Percentiles rank a stretch among this genome's conserved stretches.
These are phyloP conservation scores for Litsea cubeba DNA, from an alignment of 164 flowering plant species.

Conservation along the genomic window DNA sequence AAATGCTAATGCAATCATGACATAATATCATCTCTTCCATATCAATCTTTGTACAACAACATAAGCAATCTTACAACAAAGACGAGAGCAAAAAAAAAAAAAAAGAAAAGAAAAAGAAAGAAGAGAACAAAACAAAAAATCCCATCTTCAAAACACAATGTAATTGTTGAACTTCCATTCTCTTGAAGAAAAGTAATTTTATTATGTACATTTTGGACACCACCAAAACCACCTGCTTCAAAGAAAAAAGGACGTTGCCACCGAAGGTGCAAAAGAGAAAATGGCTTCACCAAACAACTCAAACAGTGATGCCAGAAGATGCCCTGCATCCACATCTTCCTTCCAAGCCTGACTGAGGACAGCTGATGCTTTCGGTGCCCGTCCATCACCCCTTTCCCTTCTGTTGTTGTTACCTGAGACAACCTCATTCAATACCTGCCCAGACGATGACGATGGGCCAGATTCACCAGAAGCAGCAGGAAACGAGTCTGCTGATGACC, in stretches of 20 bases:
- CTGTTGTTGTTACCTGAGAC: conserved; percentile 27
- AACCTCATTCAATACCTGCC: conserved; percentile 27
- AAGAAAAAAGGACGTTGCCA: conserved; percentile 59
- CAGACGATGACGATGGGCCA: conserved; percentile 29
- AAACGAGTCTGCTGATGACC: conserved; percentile 37
- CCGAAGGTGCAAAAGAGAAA: conserved; percentile 51
- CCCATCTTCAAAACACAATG: no score
- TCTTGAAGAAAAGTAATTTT: no score
- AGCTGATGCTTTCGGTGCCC: conserved; percentile 27
- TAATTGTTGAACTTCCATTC: no score
- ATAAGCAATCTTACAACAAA: no score
- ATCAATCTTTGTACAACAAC: no score
- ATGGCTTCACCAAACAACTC: conserved; percentile 75
- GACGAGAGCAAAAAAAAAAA: no score
- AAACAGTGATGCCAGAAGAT: conserved; percentile 45
- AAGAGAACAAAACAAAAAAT: no score
- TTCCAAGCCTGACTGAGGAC: conserved; percentile 66
- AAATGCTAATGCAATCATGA: no score
- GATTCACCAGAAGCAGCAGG: conserved; percentile 32
- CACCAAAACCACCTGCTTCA: conserved; percentile 20
- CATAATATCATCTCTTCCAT: no score
- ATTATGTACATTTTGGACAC: background rate
- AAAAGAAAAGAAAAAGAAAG: no score
- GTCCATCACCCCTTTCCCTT: conserved; percentile 33
- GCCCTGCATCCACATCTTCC: conserved; percentile 59